Conservation (phyloP, 805 yeast species). For the Candida multigemmis region DNA sequence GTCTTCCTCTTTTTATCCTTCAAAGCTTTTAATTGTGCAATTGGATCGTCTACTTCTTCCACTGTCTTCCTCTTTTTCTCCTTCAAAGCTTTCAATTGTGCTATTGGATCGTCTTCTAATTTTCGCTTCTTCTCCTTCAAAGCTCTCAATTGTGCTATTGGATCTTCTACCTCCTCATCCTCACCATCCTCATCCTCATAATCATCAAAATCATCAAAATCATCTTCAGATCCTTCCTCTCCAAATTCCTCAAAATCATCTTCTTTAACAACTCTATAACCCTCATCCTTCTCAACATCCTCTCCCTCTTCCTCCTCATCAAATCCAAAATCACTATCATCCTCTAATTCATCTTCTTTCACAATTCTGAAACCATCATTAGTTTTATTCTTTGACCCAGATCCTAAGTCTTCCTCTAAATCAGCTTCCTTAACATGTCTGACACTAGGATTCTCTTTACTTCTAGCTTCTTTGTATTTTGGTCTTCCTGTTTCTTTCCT, state of each 20-base stretch:
- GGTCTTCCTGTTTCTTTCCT: constrained; percentile 2
- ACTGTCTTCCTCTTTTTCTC: too few species aligned
- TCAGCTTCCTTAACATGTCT: constrained; percentile 16
- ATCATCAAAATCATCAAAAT: constrained; percentile 4
- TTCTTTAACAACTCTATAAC: too few species aligned
- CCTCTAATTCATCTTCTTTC: constrained; percentile 17
- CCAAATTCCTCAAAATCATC: too few species aligned
- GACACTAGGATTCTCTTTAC: constrained; percentile 2
- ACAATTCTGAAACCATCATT: constrained; percentile 12
- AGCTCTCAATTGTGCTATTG: constrained; percentile 13
- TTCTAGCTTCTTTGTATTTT: constrained; percentile 1
- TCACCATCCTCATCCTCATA: constrained; percentile 8
- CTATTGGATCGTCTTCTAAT: constrained; percentile 7
- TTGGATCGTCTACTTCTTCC: constrained; percentile 3
- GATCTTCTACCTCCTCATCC: constrained; percentile 8
- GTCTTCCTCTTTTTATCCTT: background rate
- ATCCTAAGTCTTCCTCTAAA: constrained; percentile 10
- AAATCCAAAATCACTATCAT: constrained; percentile 33
- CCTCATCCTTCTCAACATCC: constrained; percentile 17
- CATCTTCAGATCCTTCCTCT: constrained; percentile 8
- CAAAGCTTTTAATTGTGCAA: too few species aligned
- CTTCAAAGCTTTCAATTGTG: constrained; percentile 7
- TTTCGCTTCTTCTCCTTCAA: constrained; percentile 10
- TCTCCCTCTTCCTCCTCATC: constrained; percentile 31
- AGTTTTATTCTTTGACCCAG: too few species aligned